phyloP scores from a whole-genome alignment of 202 grass and related monocot genomes.

The Bolboschoenoplectus hybrid region DNA sequence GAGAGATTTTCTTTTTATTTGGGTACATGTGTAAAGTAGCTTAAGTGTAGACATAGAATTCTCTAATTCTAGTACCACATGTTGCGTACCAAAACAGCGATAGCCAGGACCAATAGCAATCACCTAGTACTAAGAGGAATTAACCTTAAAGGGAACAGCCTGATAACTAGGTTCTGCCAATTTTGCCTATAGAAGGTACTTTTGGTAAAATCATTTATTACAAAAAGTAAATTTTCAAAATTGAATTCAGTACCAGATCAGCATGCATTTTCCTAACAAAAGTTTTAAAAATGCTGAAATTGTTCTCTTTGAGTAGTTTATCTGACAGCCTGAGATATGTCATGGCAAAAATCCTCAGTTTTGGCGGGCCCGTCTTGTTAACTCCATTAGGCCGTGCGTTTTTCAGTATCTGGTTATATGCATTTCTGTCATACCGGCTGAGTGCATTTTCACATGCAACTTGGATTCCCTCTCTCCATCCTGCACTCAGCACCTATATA shows the following conservation, averaged over 20 bases:
- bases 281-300: constrained; percentile 69
- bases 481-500: constrained; percentile 79
- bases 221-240: neutral
- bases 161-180: neutral
- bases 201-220: neutral
- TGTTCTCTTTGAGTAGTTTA: constrained; percentile 58
- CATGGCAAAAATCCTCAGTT: constrained; percentile 63
- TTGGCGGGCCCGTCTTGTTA: constrained; percentile 51
- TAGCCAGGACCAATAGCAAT: neutral
- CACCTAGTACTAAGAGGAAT: neutral
- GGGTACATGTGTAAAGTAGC: neutral
- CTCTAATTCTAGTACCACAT: neutral
- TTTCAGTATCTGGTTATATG: constrained; percentile 81
- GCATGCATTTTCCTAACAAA: constrained; percentile 96
- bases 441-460: constrained; percentile 85
- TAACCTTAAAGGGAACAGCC: neutral
- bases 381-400: constrained; percentile 72
- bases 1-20: neutral
- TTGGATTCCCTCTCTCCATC: constrained; percentile 80
- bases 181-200: neutral
- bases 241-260: constrained; percentile 53
- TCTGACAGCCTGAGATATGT: constrained; percentile 81
- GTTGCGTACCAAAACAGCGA: constrained; percentile 1
- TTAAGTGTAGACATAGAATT: neutral
- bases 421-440: constrained; percentile 64